These are phyloP conservation scores for Dioscorea alata DNA, from an alignment of 106 monocot species.

Conservation along the genomic window DNA sequence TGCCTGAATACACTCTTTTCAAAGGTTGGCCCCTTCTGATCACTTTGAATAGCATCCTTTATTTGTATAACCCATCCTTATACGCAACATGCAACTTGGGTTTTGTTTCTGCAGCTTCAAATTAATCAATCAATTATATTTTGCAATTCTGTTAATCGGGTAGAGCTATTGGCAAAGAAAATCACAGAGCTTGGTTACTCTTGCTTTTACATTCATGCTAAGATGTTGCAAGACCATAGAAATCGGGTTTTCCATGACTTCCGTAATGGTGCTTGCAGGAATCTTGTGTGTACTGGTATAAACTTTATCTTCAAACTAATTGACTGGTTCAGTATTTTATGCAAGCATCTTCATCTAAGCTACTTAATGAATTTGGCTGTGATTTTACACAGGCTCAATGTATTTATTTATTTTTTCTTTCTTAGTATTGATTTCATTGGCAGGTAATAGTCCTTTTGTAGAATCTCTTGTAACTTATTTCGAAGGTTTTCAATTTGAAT, in stretches of 20 bases:
- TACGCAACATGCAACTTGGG: no score
- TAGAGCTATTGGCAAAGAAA: slow-evolving; percentile 91
- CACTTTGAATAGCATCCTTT: no score
- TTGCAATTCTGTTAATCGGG: slow-evolving; percentile 96
- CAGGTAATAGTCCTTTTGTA: no score
- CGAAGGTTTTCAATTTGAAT: no score
- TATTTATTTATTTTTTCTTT: no score
- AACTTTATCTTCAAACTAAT: not conserved
- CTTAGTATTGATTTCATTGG: no score
- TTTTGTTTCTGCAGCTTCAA: slow-evolving; percentile 48
- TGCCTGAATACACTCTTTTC: slow-evolving; percentile 98
- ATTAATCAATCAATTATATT: slow-evolving; percentile 98
- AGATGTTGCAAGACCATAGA: slow-evolving; percentile 93
- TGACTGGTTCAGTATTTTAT: no score
- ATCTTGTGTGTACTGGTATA: slow-evolving; percentile 99
- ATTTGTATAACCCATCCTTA: no score
- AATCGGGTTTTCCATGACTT: slow-evolving; percentile 99
- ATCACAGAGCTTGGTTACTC: slow-evolving; percentile 97
- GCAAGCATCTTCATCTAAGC: no score
- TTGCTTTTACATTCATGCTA: slow-evolving; percentile 96
- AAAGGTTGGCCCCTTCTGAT: slow-evolving; percentile 45
- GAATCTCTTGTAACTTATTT: no score
- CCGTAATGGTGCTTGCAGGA: slow-evolving; percentile 95
- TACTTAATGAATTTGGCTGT: no score
- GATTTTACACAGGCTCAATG: no score